A percentile compares a stretch with the other conserved stretches of the same genome.
Conservation (phyloP, 1,284 basidiomycete genomes). For the Cryptococcus sp. region DNA sequence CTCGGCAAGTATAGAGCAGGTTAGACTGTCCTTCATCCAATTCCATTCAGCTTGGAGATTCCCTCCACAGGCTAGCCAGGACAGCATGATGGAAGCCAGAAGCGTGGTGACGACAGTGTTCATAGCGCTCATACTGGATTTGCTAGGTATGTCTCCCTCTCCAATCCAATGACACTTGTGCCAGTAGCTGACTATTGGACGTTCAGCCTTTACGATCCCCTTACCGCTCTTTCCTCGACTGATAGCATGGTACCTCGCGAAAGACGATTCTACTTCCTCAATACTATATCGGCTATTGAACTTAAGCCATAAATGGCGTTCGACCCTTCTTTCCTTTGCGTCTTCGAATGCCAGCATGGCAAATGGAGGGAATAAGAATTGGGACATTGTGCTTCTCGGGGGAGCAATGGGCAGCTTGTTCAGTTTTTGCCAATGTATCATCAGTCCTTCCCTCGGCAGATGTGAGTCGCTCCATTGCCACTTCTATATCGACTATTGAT, state of each 20-base stretch:
- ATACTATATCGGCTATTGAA: constrained; percentile 69
- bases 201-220: constrained; percentile 85
- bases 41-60: no score
- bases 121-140: constrained; percentile 79
- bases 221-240: constrained; percentile 80
- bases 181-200: constrained; percentile 2
- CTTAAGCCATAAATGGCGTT: constrained; percentile 64
- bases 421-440: constrained; percentile 81
- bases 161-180: background rate
- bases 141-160: constrained; percentile 62
- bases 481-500: background rate
- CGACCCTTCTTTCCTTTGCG: constrained; percentile 55
- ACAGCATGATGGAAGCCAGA: no score
- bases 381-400: constrained; percentile 57
- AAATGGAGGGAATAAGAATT: constrained; percentile 29
- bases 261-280: constrained; percentile 55
- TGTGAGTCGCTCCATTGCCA: constrained; percentile 34
- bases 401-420: constrained; percentile 87
- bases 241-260: constrained; percentile 72
- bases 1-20: no score
- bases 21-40: no score
- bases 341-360: background rate
- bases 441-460: constrained; percentile 79
- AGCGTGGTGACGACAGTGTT: constrained; percentile 67
- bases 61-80: no score